Evolutionary conservation across 495 filamentous ascomycete genomes (phyloP), one percentile per base, ranked within the genome.

Genomic region (Amphirosellinia nigrospora): DNA sequence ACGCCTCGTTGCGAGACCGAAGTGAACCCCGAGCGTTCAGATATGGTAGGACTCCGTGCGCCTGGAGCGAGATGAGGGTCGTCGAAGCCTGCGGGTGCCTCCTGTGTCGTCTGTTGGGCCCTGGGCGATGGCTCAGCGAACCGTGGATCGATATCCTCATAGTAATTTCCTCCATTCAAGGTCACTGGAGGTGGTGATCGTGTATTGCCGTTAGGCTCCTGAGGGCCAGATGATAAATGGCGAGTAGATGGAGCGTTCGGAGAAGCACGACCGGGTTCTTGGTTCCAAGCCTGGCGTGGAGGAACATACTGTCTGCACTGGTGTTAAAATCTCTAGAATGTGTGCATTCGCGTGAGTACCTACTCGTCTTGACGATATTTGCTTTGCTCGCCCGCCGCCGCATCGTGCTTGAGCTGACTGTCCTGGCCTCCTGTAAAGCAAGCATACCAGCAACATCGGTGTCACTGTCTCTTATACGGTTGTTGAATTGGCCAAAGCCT

Each of bases 141-240:
- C 48, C 90, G 91, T 28, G 96, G 96, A 67, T 96, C 94, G 23
- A 96, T 91, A 77, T 98, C 96, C 86, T 99, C 96, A 77, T 95
- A 97, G 80, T 98, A 98, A 68, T 86, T 80, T 77, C 59, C 87
- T 78, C 53, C 75, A 78, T 79, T 86, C 8, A 55, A 39, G 80
- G 78, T 71, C 78, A 73, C 64, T 58, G 74, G 75, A 72, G 65
- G 73, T 69, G 73, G 75, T 36, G 74, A 77, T 56, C 73, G 77
- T 70, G 72, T 77, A 64, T 69, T 73, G 52, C 65, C 73, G 66
- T 58, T 71, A 81, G 72, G 79, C 74, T 88, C 87, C 23, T 83
- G 80, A 9, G 82, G 77, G 23, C 73, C 77, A 21, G 71, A 23
- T 28, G 76, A 79, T 34, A 70, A 75, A 65, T 78, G 78, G 41